Evolutionary conservation across 352 stramenopile genomes (phyloP).

Genomic region (Globisporangium okanoganense): DNA sequence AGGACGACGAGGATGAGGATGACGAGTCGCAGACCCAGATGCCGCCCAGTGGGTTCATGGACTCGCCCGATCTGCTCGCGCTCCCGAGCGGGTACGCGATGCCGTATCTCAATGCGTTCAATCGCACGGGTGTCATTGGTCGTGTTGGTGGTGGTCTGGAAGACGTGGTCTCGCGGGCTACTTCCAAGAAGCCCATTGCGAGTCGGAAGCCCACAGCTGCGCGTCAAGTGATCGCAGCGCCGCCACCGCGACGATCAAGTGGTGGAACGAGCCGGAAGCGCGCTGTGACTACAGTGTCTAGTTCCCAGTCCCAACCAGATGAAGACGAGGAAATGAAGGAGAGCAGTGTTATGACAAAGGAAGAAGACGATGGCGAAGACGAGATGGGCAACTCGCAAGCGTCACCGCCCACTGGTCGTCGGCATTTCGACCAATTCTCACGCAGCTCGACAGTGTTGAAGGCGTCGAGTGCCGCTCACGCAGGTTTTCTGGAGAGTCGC

Average conservation of each 20-base stretch:
- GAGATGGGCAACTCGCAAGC: slow-evolving; percentile 29
- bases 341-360: not conserved
- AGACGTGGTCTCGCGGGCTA: not conserved
- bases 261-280: not conserved
- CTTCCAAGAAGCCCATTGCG: not conserved
- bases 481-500: not conserved
- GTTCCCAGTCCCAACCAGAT: slow-evolving; percentile 1
- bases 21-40: slow-evolving; percentile 21
- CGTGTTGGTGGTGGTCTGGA: not conserved
- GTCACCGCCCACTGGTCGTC: not conserved
- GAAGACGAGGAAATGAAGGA: slow-evolving; percentile 6
- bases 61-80: slow-evolving; percentile 16
- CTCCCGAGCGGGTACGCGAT: slow-evolving; percentile 1
- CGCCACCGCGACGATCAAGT: not conserved
- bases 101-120: not conserved
- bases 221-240: not conserved
- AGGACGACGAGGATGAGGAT: slow-evolving; percentile 17
- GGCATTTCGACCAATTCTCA: slow-evolving; percentile 3
- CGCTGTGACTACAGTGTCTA: not conserved
- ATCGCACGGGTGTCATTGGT: not conserved
- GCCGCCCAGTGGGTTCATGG: slow-evolving; percentile 7
- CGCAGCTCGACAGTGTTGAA: not conserved
- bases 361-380: slow-evolving; percentile 20
- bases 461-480: not conserved
- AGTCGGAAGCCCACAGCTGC: not conserved